These are phyloP conservation scores for Aegilops speltoides DNA, from an alignment of 176 grass and related monocot genomes.

Conservation along the genomic window DNA sequence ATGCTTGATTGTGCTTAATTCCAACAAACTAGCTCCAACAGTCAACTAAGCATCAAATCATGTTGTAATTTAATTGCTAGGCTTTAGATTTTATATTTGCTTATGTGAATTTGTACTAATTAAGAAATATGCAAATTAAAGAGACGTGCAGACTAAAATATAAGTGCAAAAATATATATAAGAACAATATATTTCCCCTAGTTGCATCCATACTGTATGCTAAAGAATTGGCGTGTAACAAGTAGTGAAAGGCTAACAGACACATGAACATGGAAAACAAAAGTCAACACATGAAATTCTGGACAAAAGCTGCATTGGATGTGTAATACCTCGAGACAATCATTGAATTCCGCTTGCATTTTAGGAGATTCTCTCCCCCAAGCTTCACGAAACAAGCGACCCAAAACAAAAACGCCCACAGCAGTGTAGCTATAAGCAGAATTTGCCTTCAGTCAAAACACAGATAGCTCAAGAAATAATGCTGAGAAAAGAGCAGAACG, in stretches of 20 bases:
- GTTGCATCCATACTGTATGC: background rate
- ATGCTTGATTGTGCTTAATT: background rate
- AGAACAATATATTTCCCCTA: background rate
- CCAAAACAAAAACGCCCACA: conserved; percentile 92
- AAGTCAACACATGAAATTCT: background rate
- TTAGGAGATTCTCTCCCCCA: conserved; percentile 76
- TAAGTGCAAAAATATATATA: background rate
- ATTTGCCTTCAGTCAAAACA: conserved; percentile 23
- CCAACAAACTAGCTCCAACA: background rate
- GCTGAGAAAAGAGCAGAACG: conserved; percentile 18
- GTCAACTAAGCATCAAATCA: background rate
- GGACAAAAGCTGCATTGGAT: background rate
- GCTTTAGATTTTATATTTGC: background rate
- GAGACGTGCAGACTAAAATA: background rate
- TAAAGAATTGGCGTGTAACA: background rate
- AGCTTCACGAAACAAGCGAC: conserved; percentile 71
- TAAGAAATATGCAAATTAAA: background rate
- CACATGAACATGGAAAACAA: background rate
- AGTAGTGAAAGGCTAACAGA: background rate
- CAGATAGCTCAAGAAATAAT: conserved; percentile 6
- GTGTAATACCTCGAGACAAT: conserved; percentile 72
- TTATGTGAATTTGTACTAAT: background rate
- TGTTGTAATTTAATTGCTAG: background rate
- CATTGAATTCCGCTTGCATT: conserved; percentile 89
- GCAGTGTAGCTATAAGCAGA: conserved; percentile 73